Evolutionary conservation across 2,329 filamentous ascomycete genomes (phyloP).

Genomic region (Mollisia scopiformis): DNA sequence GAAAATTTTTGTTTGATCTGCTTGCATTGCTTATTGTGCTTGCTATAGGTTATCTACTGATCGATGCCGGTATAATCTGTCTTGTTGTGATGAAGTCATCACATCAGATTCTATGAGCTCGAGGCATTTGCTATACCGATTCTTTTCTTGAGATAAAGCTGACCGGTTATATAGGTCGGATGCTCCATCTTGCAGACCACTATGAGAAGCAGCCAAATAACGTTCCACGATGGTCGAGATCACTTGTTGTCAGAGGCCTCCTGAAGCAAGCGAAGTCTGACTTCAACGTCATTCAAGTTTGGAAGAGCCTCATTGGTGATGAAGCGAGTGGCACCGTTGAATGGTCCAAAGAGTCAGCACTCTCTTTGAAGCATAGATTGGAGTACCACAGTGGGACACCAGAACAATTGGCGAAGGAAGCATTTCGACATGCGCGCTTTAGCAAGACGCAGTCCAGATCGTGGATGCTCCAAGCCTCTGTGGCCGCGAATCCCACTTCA

Average conservation of each 20-base stretch:
- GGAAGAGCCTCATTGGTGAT: conserved; percentile 16
- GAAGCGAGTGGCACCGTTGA: conserved; percentile 1
- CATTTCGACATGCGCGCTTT: conserved; percentile 7
- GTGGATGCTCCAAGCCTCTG: neutral
- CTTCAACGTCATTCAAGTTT: conserved; percentile 22
- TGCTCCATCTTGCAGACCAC: conserved; percentile 29
- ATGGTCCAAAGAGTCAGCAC: conserved; percentile 22
- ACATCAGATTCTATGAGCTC: neutral
- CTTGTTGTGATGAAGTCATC: too few species aligned
- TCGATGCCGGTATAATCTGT: too few species aligned
- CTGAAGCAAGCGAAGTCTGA: conserved; percentile 23
- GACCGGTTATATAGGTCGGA: conserved; percentile 15
- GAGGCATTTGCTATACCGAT: too few species aligned
- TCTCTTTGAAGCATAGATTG: conserved; percentile 21
- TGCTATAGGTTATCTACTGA: too few species aligned
- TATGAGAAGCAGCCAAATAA: conserved; percentile 24
- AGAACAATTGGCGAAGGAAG: conserved; percentile 14
- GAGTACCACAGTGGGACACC: conserved; percentile 22
- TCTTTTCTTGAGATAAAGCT: neutral
- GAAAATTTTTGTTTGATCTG: too few species aligned
- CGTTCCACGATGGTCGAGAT: conserved; percentile 21
- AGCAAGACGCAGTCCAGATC: neutral
- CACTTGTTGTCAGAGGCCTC: conserved; percentile 27
- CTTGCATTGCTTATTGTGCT: too few species aligned
- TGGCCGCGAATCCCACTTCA: neutral